These are phyloP conservation scores for Graphiopsis chlorocephala DNA, from an alignment of 2,329 filamentous ascomycete genomes.

Conservation along the genomic window DNA sequence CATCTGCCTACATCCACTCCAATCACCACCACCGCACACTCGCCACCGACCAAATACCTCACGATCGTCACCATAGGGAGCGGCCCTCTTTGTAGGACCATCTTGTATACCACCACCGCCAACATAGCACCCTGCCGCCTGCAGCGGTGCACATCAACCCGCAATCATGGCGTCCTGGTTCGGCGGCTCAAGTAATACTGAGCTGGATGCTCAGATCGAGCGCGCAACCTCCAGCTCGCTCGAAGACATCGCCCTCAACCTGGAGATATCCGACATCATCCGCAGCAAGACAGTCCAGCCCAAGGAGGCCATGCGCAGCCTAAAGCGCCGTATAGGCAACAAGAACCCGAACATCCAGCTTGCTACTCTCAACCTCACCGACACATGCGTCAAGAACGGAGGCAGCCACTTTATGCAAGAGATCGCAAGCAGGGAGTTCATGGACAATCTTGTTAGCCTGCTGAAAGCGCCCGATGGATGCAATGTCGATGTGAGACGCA, in stretches of 20 bases:
- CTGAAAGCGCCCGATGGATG: conserved; percentile 73
- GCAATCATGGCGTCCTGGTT: conserved; percentile 93
- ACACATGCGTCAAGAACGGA: conserved; percentile 98
- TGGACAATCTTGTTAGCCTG: conserved; percentile 92
- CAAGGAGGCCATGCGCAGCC: conserved; percentile 94
- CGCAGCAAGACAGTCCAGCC: conserved; percentile 95
- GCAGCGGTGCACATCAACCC: neutral
- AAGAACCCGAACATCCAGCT: conserved; percentile 97
- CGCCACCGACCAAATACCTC: neutral
- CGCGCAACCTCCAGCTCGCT: conserved; percentile 91
- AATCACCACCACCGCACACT: neutral
- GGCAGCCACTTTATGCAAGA: conserved; percentile 92
- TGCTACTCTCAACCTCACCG: conserved; percentile 90
- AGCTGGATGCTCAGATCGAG: conserved; percentile 95
- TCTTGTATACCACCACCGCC: neutral
- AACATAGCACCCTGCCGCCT: neutral
- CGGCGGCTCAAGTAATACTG: conserved; percentile 69
- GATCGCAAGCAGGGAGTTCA: conserved; percentile 94
- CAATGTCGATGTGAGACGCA: conserved; percentile 68
- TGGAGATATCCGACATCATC: conserved; percentile 97
- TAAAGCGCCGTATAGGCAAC: conserved; percentile 92
- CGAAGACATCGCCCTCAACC: conserved; percentile 96
- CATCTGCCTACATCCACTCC: neutral
- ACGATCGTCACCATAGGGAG: neutral
- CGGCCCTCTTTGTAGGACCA: neutral